phyloP scores from a whole-genome alignment of 176 grass and related monocot genomes.

The Triticum turgidum region DNA sequence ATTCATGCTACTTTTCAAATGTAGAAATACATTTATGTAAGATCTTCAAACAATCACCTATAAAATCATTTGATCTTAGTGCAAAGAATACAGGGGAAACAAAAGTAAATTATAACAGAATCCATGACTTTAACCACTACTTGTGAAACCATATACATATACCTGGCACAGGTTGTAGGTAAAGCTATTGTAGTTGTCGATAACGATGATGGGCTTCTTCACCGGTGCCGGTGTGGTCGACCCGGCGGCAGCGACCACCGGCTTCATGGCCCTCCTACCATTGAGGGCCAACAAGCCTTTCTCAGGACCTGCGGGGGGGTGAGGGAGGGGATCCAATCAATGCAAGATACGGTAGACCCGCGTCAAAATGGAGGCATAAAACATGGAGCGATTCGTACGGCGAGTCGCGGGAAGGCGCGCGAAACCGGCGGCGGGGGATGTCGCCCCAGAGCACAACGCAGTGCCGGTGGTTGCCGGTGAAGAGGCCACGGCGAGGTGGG shows the following conservation, averaged over 20 bases:
- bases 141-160: conserved; percentile 33
- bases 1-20: not conserved
- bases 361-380: not conserved
- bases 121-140: not conserved
- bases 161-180: conserved; percentile 99
- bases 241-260: conserved; percentile 8
- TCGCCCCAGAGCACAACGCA: not conserved
- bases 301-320: not conserved
- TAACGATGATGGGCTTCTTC: conserved; percentile 76
- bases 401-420: not conserved
- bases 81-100: not conserved
- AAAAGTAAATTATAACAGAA: not conserved
- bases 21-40: not conserved
- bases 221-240: not conserved
- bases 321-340: not conserved
- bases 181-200: conserved; percentile 97
- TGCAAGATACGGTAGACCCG: not conserved
- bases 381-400: conserved; percentile 31
- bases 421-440: not conserved
- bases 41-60: not conserved
- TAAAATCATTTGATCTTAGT: not conserved
- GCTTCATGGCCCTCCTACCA: not conserved
- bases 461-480: not conserved
- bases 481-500: conserved; percentile 18
- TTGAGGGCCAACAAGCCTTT: not conserved